Percentiles rank a stretch among this genome's conserved stretches.
phyloP scores from a whole-genome alignment of 2,329 filamentous ascomycete genomes.

The Monilinia laxa region DNA sequence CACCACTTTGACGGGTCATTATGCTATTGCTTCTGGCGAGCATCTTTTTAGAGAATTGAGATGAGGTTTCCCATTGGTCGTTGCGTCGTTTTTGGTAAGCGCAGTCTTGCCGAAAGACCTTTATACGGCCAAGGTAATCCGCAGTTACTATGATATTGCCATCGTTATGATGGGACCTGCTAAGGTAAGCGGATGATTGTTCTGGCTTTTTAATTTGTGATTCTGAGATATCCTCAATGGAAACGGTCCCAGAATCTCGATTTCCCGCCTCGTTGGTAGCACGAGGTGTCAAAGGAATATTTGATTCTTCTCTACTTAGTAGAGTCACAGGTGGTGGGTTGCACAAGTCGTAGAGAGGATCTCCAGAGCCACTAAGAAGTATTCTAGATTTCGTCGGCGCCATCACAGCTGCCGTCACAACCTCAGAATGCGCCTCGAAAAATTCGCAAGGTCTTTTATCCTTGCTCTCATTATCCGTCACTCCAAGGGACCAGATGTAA shows the following conservation, averaged over 20 bases:
- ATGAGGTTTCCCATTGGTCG: conserved; percentile 75
- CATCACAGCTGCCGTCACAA: conserved; percentile 86
- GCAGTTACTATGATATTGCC: conserved; percentile 93
- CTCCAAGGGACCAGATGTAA: conserved; percentile 81
- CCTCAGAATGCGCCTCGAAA: conserved; percentile 85
- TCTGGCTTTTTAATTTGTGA: conserved; percentile 51
- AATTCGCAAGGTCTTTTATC: conserved; percentile 83
- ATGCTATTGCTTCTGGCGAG: conserved; percentile 37
- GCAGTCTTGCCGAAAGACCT: conserved; percentile 86
- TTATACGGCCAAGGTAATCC: conserved; percentile 84
- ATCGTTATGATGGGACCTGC: conserved; percentile 70
- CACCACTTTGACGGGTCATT: conserved; percentile 51
- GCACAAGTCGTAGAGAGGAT: conserved; percentile 94
- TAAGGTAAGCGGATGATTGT: conserved; percentile 73
- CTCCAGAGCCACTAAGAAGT: conserved; percentile 72
- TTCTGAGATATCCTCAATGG: conserved; percentile 30
- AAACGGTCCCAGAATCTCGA: conserved; percentile 29
- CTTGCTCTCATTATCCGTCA: conserved; percentile 53
- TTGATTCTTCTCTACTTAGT: conserved; percentile 68
- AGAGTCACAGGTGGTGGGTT: conserved; percentile 89
- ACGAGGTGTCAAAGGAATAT: conserved; percentile 46
- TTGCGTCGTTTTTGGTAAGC: conserved; percentile 75
- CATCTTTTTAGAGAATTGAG: conserved; percentile 61
- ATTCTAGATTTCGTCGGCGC: conserved; percentile 77
- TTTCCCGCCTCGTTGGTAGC: conserved; percentile 30